Percentiles rank a stretch among this genome's conserved stretches.
These are phyloP conservation scores for Magnusiomyces tetraspermus DNA, from an alignment of 1,139 yeast species.

Conservation along the genomic window DNA sequence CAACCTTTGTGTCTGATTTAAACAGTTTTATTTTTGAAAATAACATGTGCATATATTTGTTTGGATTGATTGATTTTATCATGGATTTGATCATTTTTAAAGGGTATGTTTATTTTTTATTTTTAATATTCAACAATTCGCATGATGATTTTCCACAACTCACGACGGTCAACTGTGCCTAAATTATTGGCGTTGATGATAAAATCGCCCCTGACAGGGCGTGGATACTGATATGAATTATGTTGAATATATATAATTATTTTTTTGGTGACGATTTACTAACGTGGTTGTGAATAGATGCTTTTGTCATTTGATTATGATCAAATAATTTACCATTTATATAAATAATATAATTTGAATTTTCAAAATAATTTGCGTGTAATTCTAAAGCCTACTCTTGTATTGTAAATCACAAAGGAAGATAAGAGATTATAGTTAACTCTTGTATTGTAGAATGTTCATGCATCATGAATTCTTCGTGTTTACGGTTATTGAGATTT, in stretches of 20 bases:
- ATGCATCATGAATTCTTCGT: too few relatives aligned
- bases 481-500: too few relatives aligned
- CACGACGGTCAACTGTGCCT: constrained; percentile 99
- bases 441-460: too few relatives aligned
- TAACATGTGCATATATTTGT: too few relatives aligned
- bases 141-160: constrained; percentile 84
- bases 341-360: too few relatives aligned
- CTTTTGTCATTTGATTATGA: too few relatives aligned
- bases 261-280: not conserved
- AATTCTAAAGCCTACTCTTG: too few relatives aligned
- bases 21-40: not conserved
- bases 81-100: not conserved
- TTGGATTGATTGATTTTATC: not conserved
- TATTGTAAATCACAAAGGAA: too few relatives aligned
- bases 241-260: not conserved
- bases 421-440: too few relatives aligned
- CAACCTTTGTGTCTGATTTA: constrained; percentile 27
- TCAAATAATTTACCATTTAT: too few relatives aligned
- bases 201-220: constrained; percentile 98
- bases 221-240: constrained; percentile 39
- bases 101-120: not conserved
- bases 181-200: constrained; percentile 85
- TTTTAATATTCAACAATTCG: too few relatives aligned
- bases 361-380: too few relatives aligned
- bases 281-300: not conserved